Base-by-base conservation (phyloP, 2,329 filamentous ascomycete species). In the Blastomyces silverae region DNA sequence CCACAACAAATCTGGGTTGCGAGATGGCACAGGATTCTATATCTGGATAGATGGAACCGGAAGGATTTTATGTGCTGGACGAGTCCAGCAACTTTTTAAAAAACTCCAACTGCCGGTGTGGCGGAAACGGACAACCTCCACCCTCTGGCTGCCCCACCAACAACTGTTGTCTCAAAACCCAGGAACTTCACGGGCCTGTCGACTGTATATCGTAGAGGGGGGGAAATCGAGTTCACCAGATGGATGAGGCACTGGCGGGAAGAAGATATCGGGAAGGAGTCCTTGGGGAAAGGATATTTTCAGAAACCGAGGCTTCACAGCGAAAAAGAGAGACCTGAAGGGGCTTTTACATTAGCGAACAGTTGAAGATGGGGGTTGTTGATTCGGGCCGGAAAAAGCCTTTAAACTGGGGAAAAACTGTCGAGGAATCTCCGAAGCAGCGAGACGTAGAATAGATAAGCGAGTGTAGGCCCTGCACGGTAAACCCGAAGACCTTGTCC, bases 141-240 rank as follows among this genome's bases (percentile, higher is more conserved):
- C 53, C 62, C 62, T 65, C 66, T 63, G 64, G 64, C 66, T 64
- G 63, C 64, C 64, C 64, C 66, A 66, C 66, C 60, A 62, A 66
- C 61, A 61, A 64, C 58, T 48, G 60, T 46, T 34, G 15, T 64
- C 25, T 64, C 53, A 50, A 50, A 64, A 58, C 48, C 60, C 60
- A 39, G 50, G 46, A 25, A 62, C 34, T 11, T 31, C 52, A 17
- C 44, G 34, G 50, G 61, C 61, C 31, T 42, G 11, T 57, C 34
- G 7, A 42, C 28, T 28, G 17, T 52, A 17, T 44, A 11, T 57
- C 13, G 34, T 13, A 10, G 17, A 31, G 37, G 28, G 25, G 25
- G 56, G 11, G 4, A 55, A 55, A n/a, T 44, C 61, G 50, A 17
- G 61, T 25, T 15, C n/a, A 46, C 25, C 2, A n/a, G 11, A 55